Conservation (phyloP, 306 rosid genomes). For the Casuarina glauca region DNA sequence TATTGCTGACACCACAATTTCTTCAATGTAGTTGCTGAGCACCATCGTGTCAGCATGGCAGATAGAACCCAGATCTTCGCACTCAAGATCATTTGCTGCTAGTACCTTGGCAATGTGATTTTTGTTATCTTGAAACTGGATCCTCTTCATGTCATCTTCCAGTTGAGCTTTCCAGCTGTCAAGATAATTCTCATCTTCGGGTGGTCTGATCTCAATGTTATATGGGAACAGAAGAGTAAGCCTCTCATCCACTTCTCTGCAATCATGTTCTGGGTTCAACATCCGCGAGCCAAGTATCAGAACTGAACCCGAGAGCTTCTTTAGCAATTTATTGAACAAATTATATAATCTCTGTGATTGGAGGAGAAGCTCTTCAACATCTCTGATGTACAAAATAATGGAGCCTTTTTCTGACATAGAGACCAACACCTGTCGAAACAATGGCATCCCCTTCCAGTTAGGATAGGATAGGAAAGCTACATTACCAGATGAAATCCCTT, state of each 20-base stretch:
- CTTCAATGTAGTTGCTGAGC: constrained; percentile 68
- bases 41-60: constrained; percentile 64
- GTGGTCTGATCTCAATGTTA: constrained; percentile 56
- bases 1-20: constrained; percentile 78
- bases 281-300: constrained; percentile 75
- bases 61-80: constrained; percentile 69
- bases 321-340: constrained; percentile 64
- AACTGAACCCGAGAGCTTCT: constrained; percentile 78
- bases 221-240: constrained; percentile 60
- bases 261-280: constrained; percentile 44
- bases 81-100: constrained; percentile 83
- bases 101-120: constrained; percentile 87
- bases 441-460: constrained; percentile 16
- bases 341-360: constrained; percentile 62
- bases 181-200: constrained; percentile 67
- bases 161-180: constrained; percentile 67
- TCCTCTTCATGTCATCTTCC: constrained; percentile 67
- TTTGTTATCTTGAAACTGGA: constrained; percentile 78
- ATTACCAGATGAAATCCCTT: not conserved
- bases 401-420: constrained; percentile 68
- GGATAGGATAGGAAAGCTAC: not conserved
- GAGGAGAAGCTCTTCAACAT: constrained; percentile 69
- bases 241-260: constrained; percentile 58
- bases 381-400: constrained; percentile 76
- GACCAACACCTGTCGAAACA: constrained; percentile 62